Evolutionary conservation across 75 land plant genomes (phyloP), one percentile per base, ranked within the genome.

Genomic region (Chamaecyparis obtusa): DNA sequence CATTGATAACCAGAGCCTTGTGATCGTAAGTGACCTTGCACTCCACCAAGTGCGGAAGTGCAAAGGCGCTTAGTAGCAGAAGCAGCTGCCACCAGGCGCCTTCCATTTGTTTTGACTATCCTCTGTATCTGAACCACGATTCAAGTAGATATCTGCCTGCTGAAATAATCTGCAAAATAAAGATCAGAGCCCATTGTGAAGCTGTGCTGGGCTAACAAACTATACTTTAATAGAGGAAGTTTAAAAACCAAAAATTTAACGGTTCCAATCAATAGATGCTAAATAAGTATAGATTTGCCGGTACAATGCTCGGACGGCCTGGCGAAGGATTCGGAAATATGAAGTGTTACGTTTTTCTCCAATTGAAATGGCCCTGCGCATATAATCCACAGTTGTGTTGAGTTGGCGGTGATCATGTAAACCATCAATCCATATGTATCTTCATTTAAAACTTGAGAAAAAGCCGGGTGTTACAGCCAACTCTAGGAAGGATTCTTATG

Each of bases 1-100:
- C 97, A 93, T 96, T 90, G 76, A 96, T 89, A 67, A 91, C 56
- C 30, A 96, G 88, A 54, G 93, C 93, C 89, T 89, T 92, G 37
- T 84, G 89, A 88, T 96, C 97, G 76, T 94, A 96, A 14, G 95
- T 87, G 27, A 96, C 95, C 54, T 91, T 88, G 78, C 77, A 33
- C 2, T 33, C 36, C 54, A 44, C 54, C n/a, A 64, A 7, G 24
- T 8, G 9, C 24, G 69, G 0, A 44, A 24, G 32, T 37, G 33
- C 17, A 44, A 44, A 6, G 39, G 27, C n/a, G 74, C 86, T 57
- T 2, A 74, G 75, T n/a, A 71, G 76, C 76, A 74, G 76, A 74
- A 33, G 36, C 14, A 14, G 11, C 14, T 74, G 76, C 76, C 69
- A 74, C 76, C 69, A 64, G 69, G 30, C 69, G 27, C 69, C 69